Percentiles rank a stretch among this genome's conserved stretches.
These are phyloP conservation scores for Alternaria longipes DNA, from an alignment of 2,329 filamentous ascomycete genomes.

Conservation along the genomic window DNA sequence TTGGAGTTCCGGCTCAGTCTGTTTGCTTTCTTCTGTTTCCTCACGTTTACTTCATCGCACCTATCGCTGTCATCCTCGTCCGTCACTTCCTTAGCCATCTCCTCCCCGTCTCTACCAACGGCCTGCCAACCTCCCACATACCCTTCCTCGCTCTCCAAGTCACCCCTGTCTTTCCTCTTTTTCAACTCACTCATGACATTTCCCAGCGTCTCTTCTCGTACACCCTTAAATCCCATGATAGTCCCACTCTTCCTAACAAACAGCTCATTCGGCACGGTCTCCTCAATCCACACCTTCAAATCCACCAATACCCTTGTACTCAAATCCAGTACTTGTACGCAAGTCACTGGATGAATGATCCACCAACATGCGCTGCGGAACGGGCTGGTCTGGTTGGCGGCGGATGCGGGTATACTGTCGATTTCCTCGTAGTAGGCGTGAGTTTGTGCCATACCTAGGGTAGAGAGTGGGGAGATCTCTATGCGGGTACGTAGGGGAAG, in stretches of 20 bases:
- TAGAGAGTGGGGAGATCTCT: neutral
- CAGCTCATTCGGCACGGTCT: slow-evolving; percentile 5
- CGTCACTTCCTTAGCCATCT: neutral
- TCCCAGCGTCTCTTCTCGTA: neutral
- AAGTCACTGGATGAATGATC: slow-evolving; percentile 21
- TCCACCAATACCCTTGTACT: slow-evolving; percentile 19
- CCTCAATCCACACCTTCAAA: slow-evolving; percentile 18
- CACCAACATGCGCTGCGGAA: slow-evolving; percentile 17
- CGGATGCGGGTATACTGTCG: slow-evolving; percentile 15
- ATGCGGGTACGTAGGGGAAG: neutral
- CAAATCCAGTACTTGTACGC: slow-evolving; percentile 5
- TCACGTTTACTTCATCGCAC: neutral
- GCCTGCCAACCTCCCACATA: neutral
- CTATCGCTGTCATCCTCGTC: neutral
- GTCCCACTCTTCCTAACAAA: neutral
- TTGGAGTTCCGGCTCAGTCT: neutral
- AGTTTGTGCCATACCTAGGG: slow-evolving; percentile 8
- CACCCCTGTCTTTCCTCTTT: neutral
- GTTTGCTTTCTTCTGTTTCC: neutral
- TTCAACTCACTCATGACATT: neutral
- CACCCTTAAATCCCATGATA: neutral
- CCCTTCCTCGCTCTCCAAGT: neutral
- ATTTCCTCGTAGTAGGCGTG: slow-evolving; percentile 32
- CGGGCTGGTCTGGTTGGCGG: slow-evolving; percentile 4
- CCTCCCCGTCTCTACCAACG: neutral